Percentiles rank a stretch among this genome's conserved stretches.
phyloP scores from a whole-genome alignment of 257 asterid genomes.

The Scutellaria minor region DNA sequence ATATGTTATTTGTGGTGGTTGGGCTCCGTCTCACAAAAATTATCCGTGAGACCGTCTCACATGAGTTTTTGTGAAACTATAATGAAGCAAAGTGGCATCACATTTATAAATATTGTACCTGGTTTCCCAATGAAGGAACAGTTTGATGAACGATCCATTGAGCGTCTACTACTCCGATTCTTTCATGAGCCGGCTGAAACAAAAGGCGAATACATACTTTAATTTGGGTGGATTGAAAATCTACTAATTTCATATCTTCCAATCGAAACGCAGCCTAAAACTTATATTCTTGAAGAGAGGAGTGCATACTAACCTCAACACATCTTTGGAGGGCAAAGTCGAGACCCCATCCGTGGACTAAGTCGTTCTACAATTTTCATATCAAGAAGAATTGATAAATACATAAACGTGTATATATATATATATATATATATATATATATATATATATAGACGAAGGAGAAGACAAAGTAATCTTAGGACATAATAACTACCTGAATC shows the following conservation, averaged over 20 bases:
- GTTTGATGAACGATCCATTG: conserved; percentile 85
- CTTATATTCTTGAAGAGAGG: neutral
- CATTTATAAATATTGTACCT: conserved; percentile 43
- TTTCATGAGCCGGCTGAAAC: conserved; percentile 76
- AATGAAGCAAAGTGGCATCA: neutral
- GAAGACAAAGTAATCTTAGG: neutral
- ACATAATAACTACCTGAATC: conserved; percentile 69
- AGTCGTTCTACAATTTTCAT: conserved; percentile 67
- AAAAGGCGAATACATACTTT: neutral
- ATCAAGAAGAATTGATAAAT: conserved; percentile 4
- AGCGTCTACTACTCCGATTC: conserved; percentile 90
- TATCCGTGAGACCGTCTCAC: no score
- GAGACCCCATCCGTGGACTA: conserved; percentile 97
- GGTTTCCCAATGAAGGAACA: conserved; percentile 82
- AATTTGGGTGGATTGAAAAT: no score
- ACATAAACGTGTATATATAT: neutral
- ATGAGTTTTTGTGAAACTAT: no score
- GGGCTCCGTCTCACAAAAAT: no score
- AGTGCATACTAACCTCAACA: conserved; percentile 59
- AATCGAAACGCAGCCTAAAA: no score
- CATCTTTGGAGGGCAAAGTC: conserved; percentile 85
- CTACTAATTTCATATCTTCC: no score
- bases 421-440: neutral
- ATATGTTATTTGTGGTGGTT: no score
- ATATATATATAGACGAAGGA: neutral